Evolutionary conservation across 208 protist genomes (phyloP).

Genomic region (Balamuthia mandrillaris): DNA sequence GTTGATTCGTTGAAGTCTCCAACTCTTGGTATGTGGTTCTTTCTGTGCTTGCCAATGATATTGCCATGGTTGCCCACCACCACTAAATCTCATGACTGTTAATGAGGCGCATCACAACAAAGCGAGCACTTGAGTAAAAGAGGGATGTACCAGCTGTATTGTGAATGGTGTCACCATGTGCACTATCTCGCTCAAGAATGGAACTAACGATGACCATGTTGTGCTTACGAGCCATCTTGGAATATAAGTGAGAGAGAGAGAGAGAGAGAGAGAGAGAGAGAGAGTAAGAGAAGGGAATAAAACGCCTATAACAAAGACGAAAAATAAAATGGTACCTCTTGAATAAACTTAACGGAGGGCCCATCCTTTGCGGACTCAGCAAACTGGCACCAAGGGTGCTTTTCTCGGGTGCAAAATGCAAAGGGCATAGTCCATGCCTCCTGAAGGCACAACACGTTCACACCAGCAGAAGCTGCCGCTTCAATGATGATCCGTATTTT

Average conservation of each 20-base stretch:
- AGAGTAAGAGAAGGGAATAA: background rate
- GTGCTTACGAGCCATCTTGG: slow-evolving; percentile 69
- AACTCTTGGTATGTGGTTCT: slow-evolving; percentile 84
- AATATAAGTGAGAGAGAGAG: background rate
- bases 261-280: slow-evolving; percentile 33
- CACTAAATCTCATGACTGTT: slow-evolving; percentile 44
- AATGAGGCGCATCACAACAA: background rate
- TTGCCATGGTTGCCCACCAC: slow-evolving; percentile 75
- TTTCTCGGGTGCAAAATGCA: slow-evolving; percentile 80
- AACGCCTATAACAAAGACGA: too few species aligned
- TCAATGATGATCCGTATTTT: slow-evolving; percentile 68
- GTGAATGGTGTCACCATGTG: slow-evolving; percentile 73
- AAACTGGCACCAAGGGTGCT: slow-evolving; percentile 77
- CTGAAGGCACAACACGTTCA: slow-evolving; percentile 76
- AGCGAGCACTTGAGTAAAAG: background rate
- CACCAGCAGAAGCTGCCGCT: slow-evolving; percentile 67
- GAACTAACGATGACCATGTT: slow-evolving; percentile 83
- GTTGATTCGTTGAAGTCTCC: slow-evolving; percentile 86
- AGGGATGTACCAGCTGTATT: slow-evolving; percentile 70
- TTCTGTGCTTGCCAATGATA: slow-evolving; percentile 78
- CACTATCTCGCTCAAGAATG: slow-evolving; percentile 77
- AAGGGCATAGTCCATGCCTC: slow-evolving; percentile 70
- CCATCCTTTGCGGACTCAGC: slow-evolving; percentile 71
- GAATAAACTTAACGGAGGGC: slow-evolving; percentile 60
- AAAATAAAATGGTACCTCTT: slow-evolving; percentile 45